Evolutionary conservation across 805 yeast genomes (phyloP), one percentile per base, ranked within the genome.

Genomic region (Kluyveromyces starmeri): DNA sequence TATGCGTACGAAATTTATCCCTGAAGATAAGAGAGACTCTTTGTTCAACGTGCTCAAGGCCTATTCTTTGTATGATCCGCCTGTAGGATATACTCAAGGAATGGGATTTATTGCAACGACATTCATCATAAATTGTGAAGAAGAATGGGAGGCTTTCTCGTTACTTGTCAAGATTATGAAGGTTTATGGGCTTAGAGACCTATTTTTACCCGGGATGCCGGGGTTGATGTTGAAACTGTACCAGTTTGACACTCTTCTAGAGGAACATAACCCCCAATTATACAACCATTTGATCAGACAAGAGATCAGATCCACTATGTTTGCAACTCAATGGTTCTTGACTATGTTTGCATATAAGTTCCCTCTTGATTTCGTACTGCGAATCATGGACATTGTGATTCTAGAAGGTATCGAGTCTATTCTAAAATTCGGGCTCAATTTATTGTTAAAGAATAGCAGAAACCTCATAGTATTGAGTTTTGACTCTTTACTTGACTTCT

Each of bases 1-100:
- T 37, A 69, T 83, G 15, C 71, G 97, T 48, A 92, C 97, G 0
- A 75, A 88, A 37, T 85, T 84, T 58, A 79, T 83, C 41, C 73
- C 83, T 11, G 50, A 51, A 20, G 73, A 75, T 33, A 77, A 78
- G 47, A 61, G 68, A 9, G 78, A 72, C 21, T 76, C 83, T 32
- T 62, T 92, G 22, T 82, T 67, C 50, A 75, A 77, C 37, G 78
- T 92, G 19, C 71, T 92, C 42, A 83, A 82, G 50, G 88, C 86
- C 0, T 92, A 89, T 61, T 75, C 92, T 15, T 61, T 84, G 31
- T 80, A 73, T 54, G 97, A 92, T 55, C 76, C 82, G 1, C 96
- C 88, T 34, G 96, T 92, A 33, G 98, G 98, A 0, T 92, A 92
- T 51, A 92, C 96, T 2, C 98, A 92, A 59, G 97, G 98, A 6